Base-by-base conservation (phyloP, 257 asterid species). In the Gentiana macrophylla region DNA sequence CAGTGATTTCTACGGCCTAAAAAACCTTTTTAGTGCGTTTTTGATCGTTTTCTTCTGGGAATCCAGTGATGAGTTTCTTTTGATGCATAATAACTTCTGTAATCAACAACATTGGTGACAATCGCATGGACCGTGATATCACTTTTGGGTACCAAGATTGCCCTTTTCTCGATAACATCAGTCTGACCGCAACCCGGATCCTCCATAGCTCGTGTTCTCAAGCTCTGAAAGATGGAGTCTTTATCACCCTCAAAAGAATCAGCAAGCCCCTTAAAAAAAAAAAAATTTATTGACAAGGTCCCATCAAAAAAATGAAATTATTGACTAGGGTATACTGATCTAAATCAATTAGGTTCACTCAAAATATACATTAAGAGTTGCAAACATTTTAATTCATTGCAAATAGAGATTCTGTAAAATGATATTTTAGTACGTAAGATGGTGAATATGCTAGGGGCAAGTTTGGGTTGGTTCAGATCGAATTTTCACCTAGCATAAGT, bases 171-270 rank as follows among this genome's bases (percentile, higher is more conserved):
- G 43, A 89, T 62, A 43, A 81, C 44, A 53, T 84, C 82, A 41
- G 77, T 78, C 73, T 86, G 97, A 57, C 97, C 95, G 41, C 87
- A 86, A 33, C 67, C n/a, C 34, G 87, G 77, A 59, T 80, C 82
- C 38, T 69, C 52, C 45, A 80, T 69, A 35, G 90, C 93, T 59
- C 57, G 24, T 72, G 49, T 66, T 68, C 73, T 79, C n/a, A 89
- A 88, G 59, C 63, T 67, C 66, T 75, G 73, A 45, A 86, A 77
- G 63, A 83, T 72, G 60, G 79, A 61, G 52, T 79, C 76, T 34
- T 68, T 70, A 1, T 86, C 93, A 55, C 78, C 78, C 62, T 84
- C 62, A 46, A 73, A 52, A 46, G 13, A 10, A 8, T 70, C 69
- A 1, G 68, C 47, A 44, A 86, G 64, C 63, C 50, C 74, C 94